Percentiles rank a stretch among this genome's conserved stretches.
These are phyloP conservation scores for Didymella lethalis DNA, from an alignment of 2,329 filamentous ascomycete genomes.

Conservation along the genomic window DNA sequence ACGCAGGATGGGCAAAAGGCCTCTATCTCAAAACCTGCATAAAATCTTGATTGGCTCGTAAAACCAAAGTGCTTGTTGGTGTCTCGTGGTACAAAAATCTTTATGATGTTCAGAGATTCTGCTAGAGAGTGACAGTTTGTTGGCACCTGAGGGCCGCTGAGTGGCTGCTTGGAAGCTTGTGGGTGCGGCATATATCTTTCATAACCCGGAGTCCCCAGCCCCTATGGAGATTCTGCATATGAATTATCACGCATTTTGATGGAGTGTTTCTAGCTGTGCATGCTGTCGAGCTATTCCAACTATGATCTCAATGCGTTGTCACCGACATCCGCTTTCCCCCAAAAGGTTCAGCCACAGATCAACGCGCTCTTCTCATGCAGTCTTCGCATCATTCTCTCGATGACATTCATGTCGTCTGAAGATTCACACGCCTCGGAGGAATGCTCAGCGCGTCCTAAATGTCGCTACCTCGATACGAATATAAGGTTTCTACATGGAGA, in stretches of 20 bases:
- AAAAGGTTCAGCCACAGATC: background rate
- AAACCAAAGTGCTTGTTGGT: too few relatives aligned
- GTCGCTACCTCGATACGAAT: too few relatives aligned
- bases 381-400: background rate
- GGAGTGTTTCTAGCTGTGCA: background rate
- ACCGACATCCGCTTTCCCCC: background rate
- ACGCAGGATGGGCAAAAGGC: too few relatives aligned
- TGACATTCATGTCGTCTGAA: background rate
- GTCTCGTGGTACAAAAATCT: too few relatives aligned
- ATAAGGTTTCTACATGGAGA: too few relatives aligned
- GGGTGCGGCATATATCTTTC: background rate
- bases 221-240: background rate
- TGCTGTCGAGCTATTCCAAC: background rate
- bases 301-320: background rate
- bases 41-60: too few relatives aligned
- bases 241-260: background rate
- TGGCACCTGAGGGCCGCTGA: too few relatives aligned
- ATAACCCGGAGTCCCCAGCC: background rate
- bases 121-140: too few relatives aligned
- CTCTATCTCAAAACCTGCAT: too few relatives aligned
- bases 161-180: too few relatives aligned
- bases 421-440: background rate
- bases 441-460: too few relatives aligned
- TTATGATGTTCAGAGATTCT: too few relatives aligned
- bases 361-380: background rate